Evolutionary conservation across 176 grass and related monocot genomes (phyloP).

Genomic region (Oryza australiensis): DNA sequence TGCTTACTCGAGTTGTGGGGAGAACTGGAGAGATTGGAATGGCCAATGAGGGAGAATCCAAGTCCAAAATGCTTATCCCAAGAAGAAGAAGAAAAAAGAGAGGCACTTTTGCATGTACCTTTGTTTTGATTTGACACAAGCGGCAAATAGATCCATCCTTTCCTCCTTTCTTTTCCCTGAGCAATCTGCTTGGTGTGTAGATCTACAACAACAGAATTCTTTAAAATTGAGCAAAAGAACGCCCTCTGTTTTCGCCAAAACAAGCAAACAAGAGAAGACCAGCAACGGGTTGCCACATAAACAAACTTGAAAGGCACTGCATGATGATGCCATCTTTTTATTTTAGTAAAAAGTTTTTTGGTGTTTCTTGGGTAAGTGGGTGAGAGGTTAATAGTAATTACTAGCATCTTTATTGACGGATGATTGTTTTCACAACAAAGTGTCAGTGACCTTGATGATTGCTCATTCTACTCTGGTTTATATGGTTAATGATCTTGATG

Average conservation of each 20-base stretch:
- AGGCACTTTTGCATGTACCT: slow-evolving; percentile 15
- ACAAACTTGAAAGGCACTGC: background rate
- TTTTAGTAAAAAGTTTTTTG: background rate
- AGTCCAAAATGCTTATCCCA: slow-evolving; percentile 35
- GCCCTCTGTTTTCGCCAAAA: slow-evolving; percentile 23
- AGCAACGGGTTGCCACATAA: slow-evolving; percentile 36
- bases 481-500: background rate
- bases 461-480: background rate
- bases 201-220: background rate
- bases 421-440: slow-evolving; percentile 17
- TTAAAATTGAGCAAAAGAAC: background rate
- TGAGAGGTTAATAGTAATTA: background rate
- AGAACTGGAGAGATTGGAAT: background rate
- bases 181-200: slow-evolving; percentile 32
- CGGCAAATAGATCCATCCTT: background rate
- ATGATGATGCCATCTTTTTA: background rate
- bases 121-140: slow-evolving; percentile 25
- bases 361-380: background rate
- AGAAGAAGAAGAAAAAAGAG: slow-evolving; percentile 1
- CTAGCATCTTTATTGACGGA: background rate
- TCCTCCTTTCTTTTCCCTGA: background rate
- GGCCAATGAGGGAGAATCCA: slow-evolving; percentile 3
- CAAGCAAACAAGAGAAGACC: slow-evolving; percentile 22
- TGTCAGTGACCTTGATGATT: background rate
- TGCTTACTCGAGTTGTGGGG: background rate